phyloP scores from a whole-genome alignment of 176 grass and related monocot species.

The Urochloa ruziziensis region DNA sequence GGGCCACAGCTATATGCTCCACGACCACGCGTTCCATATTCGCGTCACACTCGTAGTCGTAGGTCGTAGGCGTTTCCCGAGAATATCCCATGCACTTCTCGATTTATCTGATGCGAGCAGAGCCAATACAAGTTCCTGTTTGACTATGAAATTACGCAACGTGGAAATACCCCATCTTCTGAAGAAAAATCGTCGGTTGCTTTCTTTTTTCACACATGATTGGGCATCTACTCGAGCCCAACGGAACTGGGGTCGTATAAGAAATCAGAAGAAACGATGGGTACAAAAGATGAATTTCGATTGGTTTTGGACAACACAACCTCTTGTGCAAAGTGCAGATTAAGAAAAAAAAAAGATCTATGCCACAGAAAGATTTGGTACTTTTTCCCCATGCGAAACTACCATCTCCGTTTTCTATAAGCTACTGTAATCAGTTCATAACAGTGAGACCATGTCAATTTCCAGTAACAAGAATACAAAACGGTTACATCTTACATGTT shows the following conservation, averaged over 20 bases:
- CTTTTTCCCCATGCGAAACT: neutral
- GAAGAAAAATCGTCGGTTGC: neutral
- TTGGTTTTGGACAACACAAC: too few relatives aligned
- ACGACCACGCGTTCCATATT: neutral
- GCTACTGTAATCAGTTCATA: too few relatives aligned
- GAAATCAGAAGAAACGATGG: neutral
- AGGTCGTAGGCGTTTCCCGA: neutral
- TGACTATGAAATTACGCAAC: neutral
- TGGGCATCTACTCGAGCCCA: neutral
- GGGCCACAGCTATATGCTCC: too few relatives aligned
- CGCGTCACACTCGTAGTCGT: neutral
- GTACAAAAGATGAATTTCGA: neutral
- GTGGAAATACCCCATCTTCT: neutral
- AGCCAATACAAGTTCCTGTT: conserved; percentile 12
- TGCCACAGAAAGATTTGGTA: neutral
- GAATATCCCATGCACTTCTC: conserved; percentile 5
- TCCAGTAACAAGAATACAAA: neutral
- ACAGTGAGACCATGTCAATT: neutral
- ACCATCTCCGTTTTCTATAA: too few relatives aligned
- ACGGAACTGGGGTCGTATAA: neutral
- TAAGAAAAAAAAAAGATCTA: neutral
- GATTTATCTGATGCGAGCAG: neutral
- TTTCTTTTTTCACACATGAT: neutral
- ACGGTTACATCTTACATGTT: neutral
- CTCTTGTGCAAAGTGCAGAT: neutral